A percentile compares a stretch with the other conserved stretches of the same genome.
Evolutionary conservation across 2,329 filamentous ascomycete genomes (phyloP).

Genomic region (Fusarium falciforme): DNA sequence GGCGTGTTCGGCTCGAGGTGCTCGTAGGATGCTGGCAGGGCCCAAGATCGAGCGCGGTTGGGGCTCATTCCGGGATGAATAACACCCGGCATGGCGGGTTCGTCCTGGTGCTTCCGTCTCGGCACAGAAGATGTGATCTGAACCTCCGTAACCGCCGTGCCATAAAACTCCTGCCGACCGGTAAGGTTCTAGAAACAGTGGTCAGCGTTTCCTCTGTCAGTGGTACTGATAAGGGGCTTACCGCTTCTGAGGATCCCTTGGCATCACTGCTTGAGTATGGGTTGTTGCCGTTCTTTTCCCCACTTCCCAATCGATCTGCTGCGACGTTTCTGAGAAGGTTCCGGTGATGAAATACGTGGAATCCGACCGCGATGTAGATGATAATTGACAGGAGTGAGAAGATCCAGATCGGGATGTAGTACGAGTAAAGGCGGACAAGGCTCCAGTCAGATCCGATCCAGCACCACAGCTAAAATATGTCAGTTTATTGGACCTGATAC

Average conservation of each 20-base stretch:
- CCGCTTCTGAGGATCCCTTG: slow-evolving; percentile 51
- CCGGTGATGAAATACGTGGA: slow-evolving; percentile 68
- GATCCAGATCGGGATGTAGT: slow-evolving; percentile 71
- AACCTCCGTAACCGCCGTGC: slow-evolving; percentile 62
- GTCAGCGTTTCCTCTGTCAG: slow-evolving; percentile 25
- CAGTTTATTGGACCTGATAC: background rate
- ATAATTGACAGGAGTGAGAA: slow-evolving; percentile 65
- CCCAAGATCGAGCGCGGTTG: slow-evolving; percentile 42
- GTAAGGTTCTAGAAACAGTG: slow-evolving; percentile 41
- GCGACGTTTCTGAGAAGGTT: slow-evolving; percentile 64
- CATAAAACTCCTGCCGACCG: slow-evolving; percentile 52
- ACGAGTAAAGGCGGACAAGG: slow-evolving; percentile 67
- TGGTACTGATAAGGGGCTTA: slow-evolving; percentile 19
- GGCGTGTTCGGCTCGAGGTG: slow-evolving; percentile 24
- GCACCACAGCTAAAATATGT: slow-evolving; percentile 64
- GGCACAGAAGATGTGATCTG: slow-evolving; percentile 52
- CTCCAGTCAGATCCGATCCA: slow-evolving; percentile 68
- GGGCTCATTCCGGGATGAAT: slow-evolving; percentile 28
- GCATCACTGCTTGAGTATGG: slow-evolving; percentile 44
- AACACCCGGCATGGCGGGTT: slow-evolving; percentile 20
- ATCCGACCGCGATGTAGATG: slow-evolving; percentile 68
- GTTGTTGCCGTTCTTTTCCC: slow-evolving; percentile 24
- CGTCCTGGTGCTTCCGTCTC: slow-evolving; percentile 13
- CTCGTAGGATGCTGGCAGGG: slow-evolving; percentile 26
- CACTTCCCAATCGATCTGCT: slow-evolving; percentile 38